Evolutionary conservation across 2,329 filamentous ascomycete genomes (phyloP).

Genomic region (Samsoniella hepiali): DNA sequence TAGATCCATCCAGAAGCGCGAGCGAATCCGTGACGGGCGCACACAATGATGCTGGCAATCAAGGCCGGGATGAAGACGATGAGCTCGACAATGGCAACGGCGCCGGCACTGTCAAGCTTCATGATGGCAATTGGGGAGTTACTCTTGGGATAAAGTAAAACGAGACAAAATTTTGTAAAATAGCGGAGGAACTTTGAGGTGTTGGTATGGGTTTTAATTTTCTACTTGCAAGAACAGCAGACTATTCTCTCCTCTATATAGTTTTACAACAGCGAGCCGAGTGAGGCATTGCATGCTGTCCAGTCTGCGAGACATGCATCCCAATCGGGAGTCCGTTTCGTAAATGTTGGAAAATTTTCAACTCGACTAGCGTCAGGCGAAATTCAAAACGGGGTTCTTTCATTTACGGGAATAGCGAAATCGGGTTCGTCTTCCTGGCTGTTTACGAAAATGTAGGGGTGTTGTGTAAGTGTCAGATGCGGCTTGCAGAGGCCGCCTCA

Average conservation of each 20-base stretch:
- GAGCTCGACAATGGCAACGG: conserved; percentile 41
- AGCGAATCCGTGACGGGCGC: conserved; percentile 42
- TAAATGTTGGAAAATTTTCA: neutral
- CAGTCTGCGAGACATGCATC: neutral
- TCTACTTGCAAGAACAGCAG: neutral
- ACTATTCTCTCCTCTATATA: neutral
- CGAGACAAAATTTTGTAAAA: no score
- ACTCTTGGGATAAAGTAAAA: no score
- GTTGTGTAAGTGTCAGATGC: neutral
- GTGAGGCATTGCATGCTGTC: neutral
- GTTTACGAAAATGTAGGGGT: neutral
- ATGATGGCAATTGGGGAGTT: conserved; percentile 1
- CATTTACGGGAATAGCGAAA: neutral
- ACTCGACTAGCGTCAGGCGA: neutral
- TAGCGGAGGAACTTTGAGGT: neutral
- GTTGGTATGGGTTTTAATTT: neutral
- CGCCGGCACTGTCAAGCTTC: conserved; percentile 16
- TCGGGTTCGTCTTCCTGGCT: neutral
- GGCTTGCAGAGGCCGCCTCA: neutral
- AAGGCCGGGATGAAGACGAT: conserved; percentile 38
- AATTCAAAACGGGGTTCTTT: neutral
- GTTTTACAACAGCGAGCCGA: neutral
- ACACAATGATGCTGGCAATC: conserved; percentile 35
- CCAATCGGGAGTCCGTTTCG: conserved; percentile 9
- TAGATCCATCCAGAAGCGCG: conserved; percentile 51